Base-by-base conservation (phyloP, 805 yeast species). In the Suhomyces kilbournensis region DNA sequence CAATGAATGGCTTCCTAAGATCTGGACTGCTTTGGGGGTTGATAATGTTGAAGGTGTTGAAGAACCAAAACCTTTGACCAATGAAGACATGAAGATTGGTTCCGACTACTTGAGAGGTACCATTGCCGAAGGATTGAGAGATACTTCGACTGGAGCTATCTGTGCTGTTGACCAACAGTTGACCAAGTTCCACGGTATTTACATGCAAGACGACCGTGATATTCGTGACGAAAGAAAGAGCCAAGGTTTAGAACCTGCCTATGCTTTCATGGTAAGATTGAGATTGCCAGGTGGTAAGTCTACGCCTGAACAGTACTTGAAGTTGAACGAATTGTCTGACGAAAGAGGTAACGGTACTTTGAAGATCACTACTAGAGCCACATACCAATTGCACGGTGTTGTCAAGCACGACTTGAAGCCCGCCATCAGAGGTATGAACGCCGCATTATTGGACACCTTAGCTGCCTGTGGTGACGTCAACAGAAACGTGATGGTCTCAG, bases 381-480 rank as follows among this genome's bases (percentile, higher is more conserved):
- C 98, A 8, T 91, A 87, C 83, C 98, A 93, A 77, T 77, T 93
- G 54, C 98, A 93, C 66, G 98, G 98, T 70, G 83, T 93, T 54
- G 88, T 93, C 53, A 93, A 93, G 74, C 90, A 86, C 70, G 81
- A 93, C 65, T 78, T 93, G 70, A 91, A 90, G 70, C 89, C 94
- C 8, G 85, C 96, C 1, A 90, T 93, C 59, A 86, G 96, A 75
- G 97, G 93, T 38, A 91, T 93, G 85, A 93, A 93, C 69, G 76
- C 96, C 15, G 87, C 85, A 6, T 79, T 93, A 62, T 80, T 93
- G 86, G 98, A 94, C 67, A 92, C 97, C 7, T 80, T 93, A 54
- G 98, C 96, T 54, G 98, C 98, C 1, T 93, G 97, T 79, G 98
- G 98, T 78, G 98, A 93, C 76, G 98, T 93, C 44, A 89, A 90